Evolutionary conservation across 306 rosid genomes (phyloP), one percentile per base, ranked within the genome.

Genomic region (Prunus salicina): DNA sequence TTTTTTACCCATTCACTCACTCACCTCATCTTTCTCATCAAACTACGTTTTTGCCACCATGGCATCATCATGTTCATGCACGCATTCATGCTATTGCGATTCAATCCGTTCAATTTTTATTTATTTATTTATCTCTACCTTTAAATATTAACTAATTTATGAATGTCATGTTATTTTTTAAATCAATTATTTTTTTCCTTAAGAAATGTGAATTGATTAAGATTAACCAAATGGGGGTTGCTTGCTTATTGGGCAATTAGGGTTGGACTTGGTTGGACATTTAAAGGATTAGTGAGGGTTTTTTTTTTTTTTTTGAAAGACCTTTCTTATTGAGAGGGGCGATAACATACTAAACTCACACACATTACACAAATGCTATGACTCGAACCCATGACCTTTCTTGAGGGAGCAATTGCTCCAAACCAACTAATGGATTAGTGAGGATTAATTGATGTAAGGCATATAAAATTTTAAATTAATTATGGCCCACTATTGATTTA

Each of bases 1-100:
- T 12, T 51, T 49, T 74, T 75, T 49, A 69, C 77, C 69, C 30
- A 41, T 67, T 67, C 43, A 43, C 53, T 67, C 30, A 41, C 71
- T n/a, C 50, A 8, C 49, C 3, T 22, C 14, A 12, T 13, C 15
- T 27, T 13, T 66, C 18, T 56, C 3, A 60, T 32, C 65, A 24
- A 60, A 25, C 32, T 60, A 22, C 18, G 15, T 22, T 57, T 10
- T 2, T 32, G 27, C 50, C 69, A 18, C 69, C 69, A 63, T 30
- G 22, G 22, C 67, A 63, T 30, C 67, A 8, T 12, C 69, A 65
- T 18, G 43, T 38, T 38, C 43, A 38, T 38, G 43, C 43, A 38
- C 9, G 69, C 69, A 9, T 41, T 34, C 51, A 34, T 65, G 51
- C 70, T 10, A 16, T 0, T 8, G 47, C 27, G 4, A 43, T 67